Base-by-base conservation (phyloP, 306 rosid species). In the Pyrus bretschneideri region DNA sequence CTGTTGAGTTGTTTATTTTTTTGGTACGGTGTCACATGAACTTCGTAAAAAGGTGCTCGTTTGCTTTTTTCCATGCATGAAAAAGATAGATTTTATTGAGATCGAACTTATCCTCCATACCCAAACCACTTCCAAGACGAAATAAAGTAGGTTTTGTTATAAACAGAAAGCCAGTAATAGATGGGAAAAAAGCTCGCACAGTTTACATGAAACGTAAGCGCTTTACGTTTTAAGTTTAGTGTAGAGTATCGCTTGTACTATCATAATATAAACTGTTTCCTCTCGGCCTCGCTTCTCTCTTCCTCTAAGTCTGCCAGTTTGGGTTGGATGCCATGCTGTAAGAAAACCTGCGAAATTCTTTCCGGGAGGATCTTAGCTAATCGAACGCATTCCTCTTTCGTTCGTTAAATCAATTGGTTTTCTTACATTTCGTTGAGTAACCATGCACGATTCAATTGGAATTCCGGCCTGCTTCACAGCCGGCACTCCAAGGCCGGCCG, bases 401-500 rank as follows among this genome's bases (percentile, higher is more conserved):
- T 25, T 58, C 2, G 54, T 49, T 15, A 5, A 73, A 22, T 59
- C 25, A 62, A 45, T 69, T 15, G 30, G 42, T 27, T 38, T 25
- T 63, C 45, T 35, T 69, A 13, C 65, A 72, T 49, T 68, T 61
- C 29, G 11, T 60, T 51, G 30, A 63, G 77, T 54, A 9, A 60
- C 29, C 65, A 94, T 91, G 98, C 96, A 90, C 68, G 97, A 92
- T 77, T 75, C 97, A 69, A 87, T 89, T 60, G 94, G 88, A 63
- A 80, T 86, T 62, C 96, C 95, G 45, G 84, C 96, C 79, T 94
- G 95, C 76, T 90, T 94, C 73, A 85, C 96, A 38, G 88, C 88
- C 23, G 74, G 87, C 4, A 54, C 45, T 12, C 88, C 77, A 60
- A 86, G 80, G 77, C 73, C 78, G 29, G 78, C 6, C 14, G 89